These are phyloP conservation scores for Podospora pseudopauciseta DNA, from an alignment of 495 filamentous ascomycete species.

Conservation along the genomic window DNA sequence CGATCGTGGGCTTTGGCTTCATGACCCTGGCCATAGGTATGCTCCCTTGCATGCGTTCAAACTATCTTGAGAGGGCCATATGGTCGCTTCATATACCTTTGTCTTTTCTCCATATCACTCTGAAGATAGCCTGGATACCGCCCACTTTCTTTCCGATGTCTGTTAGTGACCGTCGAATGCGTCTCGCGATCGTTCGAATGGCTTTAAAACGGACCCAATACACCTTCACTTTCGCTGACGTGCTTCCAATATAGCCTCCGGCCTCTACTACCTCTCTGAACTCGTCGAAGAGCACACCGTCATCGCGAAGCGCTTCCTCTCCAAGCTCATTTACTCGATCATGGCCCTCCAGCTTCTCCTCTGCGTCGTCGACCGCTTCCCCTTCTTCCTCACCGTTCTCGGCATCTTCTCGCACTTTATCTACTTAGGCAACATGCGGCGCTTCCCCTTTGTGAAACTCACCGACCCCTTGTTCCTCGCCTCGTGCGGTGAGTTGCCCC, in stretches of 20 bases:
- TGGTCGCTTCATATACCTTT: no score
- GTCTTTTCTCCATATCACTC: no score
- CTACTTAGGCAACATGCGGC: conserved; percentile 83
- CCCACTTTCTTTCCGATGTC: not conserved
- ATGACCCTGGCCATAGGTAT: conserved; percentile 90
- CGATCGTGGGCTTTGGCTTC: conserved; percentile 86
- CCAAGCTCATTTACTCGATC: conserved; percentile 77
- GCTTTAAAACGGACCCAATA: not conserved
- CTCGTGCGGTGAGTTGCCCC: conserved; percentile 61
- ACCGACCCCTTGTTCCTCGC: conserved; percentile 83
- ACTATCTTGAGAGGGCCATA: not conserved
- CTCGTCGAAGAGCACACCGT: conserved; percentile 97
- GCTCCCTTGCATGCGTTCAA: not conserved
- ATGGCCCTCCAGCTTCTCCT: conserved; percentile 73
- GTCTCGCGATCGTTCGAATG: not conserved
- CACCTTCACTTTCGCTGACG: not conserved
- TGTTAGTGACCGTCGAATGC: not conserved
- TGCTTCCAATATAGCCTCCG: conserved; percentile 61
- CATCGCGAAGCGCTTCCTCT: conserved; percentile 77
- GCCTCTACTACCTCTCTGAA: conserved; percentile 97
- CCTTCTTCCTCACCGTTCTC: conserved; percentile 65
- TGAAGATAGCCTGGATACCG: no score
- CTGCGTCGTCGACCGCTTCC: conserved; percentile 78
- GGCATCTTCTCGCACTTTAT: conserved; percentile 79
- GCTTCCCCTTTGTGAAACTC: conserved; percentile 84